phyloP scores from a whole-genome alignment of 2,329 filamentous ascomycete genomes.

The Pezicula carpinea region DNA sequence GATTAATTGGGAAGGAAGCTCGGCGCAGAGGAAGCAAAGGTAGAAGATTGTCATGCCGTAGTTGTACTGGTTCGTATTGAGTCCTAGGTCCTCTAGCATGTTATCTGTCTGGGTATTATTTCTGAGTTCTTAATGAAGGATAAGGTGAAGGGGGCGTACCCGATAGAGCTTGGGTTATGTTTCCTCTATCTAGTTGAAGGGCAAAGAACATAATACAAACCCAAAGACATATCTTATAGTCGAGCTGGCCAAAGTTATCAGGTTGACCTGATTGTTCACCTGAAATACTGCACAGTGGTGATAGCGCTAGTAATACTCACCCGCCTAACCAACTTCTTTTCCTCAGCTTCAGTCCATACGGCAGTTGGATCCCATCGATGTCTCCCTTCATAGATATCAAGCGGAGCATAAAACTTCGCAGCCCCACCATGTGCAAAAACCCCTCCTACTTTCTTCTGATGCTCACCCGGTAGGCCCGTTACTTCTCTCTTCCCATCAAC shows the following conservation, averaged over 20 bases:
- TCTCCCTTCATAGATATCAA: constrained; percentile 19
- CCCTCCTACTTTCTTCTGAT: too few species aligned
- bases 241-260: background rate
- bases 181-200: constrained; percentile 56
- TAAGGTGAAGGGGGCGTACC: constrained; percentile 49
- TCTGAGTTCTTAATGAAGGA: constrained; percentile 37
- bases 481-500: too few species aligned
- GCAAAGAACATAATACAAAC: constrained; percentile 56
- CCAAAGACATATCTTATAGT: constrained; percentile 15
- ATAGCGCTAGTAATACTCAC: too few species aligned
- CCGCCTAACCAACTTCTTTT: constrained; percentile 20
- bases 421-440: constrained; percentile 14
- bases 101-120: background rate
- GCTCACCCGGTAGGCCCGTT: too few species aligned
- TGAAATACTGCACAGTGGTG: too few species aligned
- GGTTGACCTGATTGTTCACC: too few species aligned
- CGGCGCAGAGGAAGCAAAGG: constrained; percentile 32
- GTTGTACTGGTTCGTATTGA: constrained; percentile 36
- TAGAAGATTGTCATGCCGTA: constrained; percentile 40
- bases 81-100: background rate
- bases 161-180: constrained; percentile 51
- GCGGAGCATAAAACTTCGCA: constrained; percentile 20
- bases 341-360: constrained; percentile 23
- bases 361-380: constrained; percentile 22
- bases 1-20: constrained; percentile 51